Conservation (phyloP, 257 asterid genomes). For the Plantago elongata region DNA sequence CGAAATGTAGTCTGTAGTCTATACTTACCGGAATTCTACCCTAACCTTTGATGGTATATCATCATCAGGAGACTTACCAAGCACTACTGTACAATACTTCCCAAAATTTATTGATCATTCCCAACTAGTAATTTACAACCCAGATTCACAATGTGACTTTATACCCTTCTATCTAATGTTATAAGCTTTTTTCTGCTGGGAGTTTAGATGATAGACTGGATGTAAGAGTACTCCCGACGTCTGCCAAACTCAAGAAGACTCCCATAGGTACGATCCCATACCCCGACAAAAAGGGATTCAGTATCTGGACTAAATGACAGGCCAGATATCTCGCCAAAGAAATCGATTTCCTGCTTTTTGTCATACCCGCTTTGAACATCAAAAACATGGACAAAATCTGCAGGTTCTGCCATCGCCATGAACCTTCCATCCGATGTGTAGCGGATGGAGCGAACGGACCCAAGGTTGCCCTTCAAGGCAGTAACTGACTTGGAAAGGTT, state of each 20-base stretch:
- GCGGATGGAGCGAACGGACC: conserved; percentile 87
- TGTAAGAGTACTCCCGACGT: conserved; percentile 61
- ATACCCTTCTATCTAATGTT: conserved; percentile 23
- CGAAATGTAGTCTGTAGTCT: no score
- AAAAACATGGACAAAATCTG: conserved; percentile 82
- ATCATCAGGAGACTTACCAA: conserved; percentile 7
- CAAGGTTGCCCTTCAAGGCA: conserved; percentile 76
- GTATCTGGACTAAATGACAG: conserved; percentile 88
- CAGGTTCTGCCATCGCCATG: conserved; percentile 99
- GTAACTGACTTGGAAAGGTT: conserved; percentile 55
- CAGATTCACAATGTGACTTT: conserved; percentile 20
- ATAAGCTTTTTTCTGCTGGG: conserved; percentile 12
- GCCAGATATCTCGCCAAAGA: conserved; percentile 96
- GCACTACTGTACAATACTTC: conserved; percentile 41
- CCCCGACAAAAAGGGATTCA: conserved; percentile 78
- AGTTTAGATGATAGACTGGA: conserved; percentile 45
- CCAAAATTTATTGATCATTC: conserved; percentile 25
- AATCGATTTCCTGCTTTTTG: conserved; percentile 82
- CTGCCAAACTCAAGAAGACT: conserved; percentile 86
- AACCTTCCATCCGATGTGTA: conserved; percentile 81
- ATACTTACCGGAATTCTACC: no score
- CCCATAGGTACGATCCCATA: conserved; percentile 91
- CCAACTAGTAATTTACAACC: conserved; percentile 6
- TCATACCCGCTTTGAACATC: conserved; percentile 66
- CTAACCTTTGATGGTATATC: neutral